These are phyloP conservation scores for Cucurbita pepo DNA, from an alignment of 306 rosid genomes.

Conservation along the genomic window DNA sequence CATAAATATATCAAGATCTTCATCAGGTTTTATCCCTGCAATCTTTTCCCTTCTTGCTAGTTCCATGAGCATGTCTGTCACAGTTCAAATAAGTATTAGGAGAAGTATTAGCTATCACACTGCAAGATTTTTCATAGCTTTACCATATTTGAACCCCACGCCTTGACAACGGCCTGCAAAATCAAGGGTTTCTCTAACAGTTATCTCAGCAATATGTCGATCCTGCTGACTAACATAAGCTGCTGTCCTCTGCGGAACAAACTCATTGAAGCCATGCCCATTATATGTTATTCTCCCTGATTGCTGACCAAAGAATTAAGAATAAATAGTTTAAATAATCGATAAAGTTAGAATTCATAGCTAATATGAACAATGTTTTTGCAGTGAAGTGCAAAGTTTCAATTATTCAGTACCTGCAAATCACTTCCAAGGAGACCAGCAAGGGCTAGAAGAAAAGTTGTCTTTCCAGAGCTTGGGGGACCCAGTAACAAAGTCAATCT, in stretches of 20 bases:
- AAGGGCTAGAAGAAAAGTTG: constrained; percentile 77
- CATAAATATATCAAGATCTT: constrained; percentile 95
- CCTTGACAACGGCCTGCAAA: constrained; percentile 89
- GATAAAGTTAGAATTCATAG: neutral
- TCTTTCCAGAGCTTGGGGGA: constrained; percentile 97
- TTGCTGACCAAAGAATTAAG: constrained; percentile 26
- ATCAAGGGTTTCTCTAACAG: constrained; percentile 86
- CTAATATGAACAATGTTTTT: neutral
- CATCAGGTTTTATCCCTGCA: constrained; percentile 85
- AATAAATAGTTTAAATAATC: neutral
- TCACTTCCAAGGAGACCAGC: constrained; percentile 85
- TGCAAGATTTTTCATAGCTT: constrained; percentile 8
- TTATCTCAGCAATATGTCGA: constrained; percentile 74
- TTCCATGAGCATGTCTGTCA: constrained; percentile 78
- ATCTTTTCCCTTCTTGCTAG: constrained; percentile 96
- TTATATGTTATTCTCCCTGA: constrained; percentile 74
- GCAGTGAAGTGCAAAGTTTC: neutral
- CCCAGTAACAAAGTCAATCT: constrained; percentile 85
- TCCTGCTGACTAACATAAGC: constrained; percentile 90
- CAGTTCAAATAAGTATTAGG: constrained; percentile 15
- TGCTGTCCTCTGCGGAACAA: constrained; percentile 88
- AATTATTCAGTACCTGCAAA: constrained; percentile 50
- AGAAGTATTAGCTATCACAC: neutral
- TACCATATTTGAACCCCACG: constrained; percentile 81
- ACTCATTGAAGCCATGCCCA: constrained; percentile 68